Evolutionary conservation across 768 basidiomycete genomes (phyloP).

Genomic region (Leucocoprinus sp.): DNA sequence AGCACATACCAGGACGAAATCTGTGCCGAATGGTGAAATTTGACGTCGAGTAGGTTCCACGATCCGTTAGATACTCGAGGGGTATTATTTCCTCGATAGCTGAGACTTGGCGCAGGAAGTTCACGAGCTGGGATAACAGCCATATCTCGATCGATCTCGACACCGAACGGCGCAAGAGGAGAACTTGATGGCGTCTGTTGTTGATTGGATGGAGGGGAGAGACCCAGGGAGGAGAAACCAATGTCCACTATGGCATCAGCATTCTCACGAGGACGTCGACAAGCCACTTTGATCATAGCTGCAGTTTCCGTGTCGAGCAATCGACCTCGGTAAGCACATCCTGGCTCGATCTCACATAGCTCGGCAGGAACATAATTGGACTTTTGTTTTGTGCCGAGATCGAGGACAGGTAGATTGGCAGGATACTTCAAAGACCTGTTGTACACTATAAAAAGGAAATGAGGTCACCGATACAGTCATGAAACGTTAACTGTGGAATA

Average conservation of each 20-base stretch:
- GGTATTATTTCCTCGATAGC: slow-evolving; percentile 40
- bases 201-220: slow-evolving; percentile 23
- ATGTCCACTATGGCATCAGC: slow-evolving; percentile 45
- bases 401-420: slow-evolving; percentile 37
- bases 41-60: slow-evolving; percentile 73
- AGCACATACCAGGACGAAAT: slow-evolving; percentile 61
- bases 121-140: slow-evolving; percentile 56
- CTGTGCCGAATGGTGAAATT: slow-evolving; percentile 49
- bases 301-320: slow-evolving; percentile 50
- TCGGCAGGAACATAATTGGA: slow-evolving; percentile 49
- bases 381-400: slow-evolving; percentile 29
- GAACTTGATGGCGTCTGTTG: slow-evolving; percentile 9
- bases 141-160: slow-evolving; percentile 53
- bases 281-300: slow-evolving; percentile 57
- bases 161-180: slow-evolving; percentile 46
- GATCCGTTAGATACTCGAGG: slow-evolving; percentile 47
- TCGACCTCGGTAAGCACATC: slow-evolving; percentile 48
- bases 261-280: slow-evolving; percentile 50
- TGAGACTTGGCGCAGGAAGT: slow-evolving; percentile 48
- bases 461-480: background rate
- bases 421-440: slow-evolving; percentile 38
- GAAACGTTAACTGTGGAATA: slow-evolving; percentile 3
- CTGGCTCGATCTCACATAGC: slow-evolving; percentile 52
- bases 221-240: slow-evolving; percentile 48
- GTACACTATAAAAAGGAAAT: slow-evolving; percentile 37